Evolutionary conservation across 768 basidiomycete genomes (phyloP).

Genomic region (Lepiota subincarnata): DNA sequence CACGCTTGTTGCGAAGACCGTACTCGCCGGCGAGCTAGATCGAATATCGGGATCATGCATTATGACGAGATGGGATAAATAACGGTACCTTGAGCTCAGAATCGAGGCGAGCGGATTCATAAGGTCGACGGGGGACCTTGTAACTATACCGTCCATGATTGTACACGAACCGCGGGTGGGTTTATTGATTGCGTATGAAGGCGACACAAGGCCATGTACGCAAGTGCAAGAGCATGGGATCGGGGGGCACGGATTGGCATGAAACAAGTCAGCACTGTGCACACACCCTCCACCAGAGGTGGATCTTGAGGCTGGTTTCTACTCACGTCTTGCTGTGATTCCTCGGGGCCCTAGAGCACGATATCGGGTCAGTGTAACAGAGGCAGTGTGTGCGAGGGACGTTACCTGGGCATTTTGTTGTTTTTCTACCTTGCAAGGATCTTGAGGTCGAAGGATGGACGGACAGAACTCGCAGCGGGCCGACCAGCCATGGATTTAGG

Average conservation of each 20-base stretch:
- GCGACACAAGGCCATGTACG: constrained; percentile 8
- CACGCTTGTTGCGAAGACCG: constrained; percentile 99
- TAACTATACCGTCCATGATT: constrained; percentile 53
- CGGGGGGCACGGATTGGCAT: constrained; percentile 58
- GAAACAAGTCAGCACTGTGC: constrained; percentile 50
- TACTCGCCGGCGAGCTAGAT: constrained; percentile 96
- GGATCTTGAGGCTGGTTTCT: constrained; percentile 52
- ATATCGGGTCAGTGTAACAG: constrained; percentile 22
- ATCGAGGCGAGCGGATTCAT: constrained; percentile 97
- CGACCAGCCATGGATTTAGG: constrained; percentile 31
- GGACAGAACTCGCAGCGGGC: constrained; percentile 13
- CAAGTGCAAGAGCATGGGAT: constrained; percentile 39
- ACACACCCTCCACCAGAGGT: constrained; percentile 60
- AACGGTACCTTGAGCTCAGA: constrained; percentile 89
- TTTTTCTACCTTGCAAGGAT: constrained; percentile 45
- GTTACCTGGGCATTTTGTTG: constrained; percentile 80
- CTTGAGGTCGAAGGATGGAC: constrained; percentile 16
- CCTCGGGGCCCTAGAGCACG: constrained; percentile 69
- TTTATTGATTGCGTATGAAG: constrained; percentile 3
- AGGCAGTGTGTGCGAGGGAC: constrained; percentile 21
- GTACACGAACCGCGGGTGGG: not conserved
- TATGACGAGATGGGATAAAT: not conserved
- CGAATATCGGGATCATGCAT: not conserved
- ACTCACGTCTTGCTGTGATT: constrained; percentile 95
- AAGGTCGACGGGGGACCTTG: constrained; percentile 98